Evolutionary conservation across 805 yeast genomes (phyloP).

Genomic region (Lachancea waltii): DNA sequence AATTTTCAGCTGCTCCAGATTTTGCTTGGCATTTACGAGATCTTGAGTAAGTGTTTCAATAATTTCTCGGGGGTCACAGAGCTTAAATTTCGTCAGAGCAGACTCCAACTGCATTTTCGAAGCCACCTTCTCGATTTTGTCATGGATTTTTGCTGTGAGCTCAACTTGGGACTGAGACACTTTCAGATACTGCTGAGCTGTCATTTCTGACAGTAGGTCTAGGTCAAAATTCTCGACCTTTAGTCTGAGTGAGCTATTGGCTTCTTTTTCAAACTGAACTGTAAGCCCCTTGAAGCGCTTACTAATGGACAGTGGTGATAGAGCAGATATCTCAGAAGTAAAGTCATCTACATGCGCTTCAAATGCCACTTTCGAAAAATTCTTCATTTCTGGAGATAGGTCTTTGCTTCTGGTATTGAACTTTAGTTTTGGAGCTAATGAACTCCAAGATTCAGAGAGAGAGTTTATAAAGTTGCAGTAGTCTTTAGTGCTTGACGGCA

Average conservation of each 20-base stretch:
- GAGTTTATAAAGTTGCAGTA: conserved; percentile 2
- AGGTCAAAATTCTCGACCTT: conserved; percentile 2
- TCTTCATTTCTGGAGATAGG: too few species aligned
- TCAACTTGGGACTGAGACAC: conserved; percentile 6
- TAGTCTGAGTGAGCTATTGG: neutral
- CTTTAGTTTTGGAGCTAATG: neutral
- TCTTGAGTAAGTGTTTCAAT: conserved; percentile 23
- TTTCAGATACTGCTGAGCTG: conserved; percentile 1
- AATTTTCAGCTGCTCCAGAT: conserved; percentile 14
- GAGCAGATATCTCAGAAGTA: conserved; percentile 1
- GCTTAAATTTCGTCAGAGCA: conserved; percentile 13
- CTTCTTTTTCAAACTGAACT: neutral
- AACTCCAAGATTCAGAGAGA: neutral
- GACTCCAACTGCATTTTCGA: conserved; percentile 1
- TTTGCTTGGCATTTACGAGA: conserved; percentile 20
- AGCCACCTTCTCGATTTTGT: too few species aligned
- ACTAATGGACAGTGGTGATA: conserved; percentile 3
- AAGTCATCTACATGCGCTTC: neutral
- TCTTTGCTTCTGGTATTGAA: neutral
- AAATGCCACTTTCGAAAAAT: neutral
- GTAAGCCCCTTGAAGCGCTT: neutral
- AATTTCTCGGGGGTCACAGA: conserved; percentile 27
- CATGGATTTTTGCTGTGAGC: neutral
- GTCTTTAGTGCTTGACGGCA: neutral
- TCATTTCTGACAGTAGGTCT: neutral